Conservation (phyloP, 2,329 filamentous ascomycete species). For the Epichloe amarillans region DNA sequence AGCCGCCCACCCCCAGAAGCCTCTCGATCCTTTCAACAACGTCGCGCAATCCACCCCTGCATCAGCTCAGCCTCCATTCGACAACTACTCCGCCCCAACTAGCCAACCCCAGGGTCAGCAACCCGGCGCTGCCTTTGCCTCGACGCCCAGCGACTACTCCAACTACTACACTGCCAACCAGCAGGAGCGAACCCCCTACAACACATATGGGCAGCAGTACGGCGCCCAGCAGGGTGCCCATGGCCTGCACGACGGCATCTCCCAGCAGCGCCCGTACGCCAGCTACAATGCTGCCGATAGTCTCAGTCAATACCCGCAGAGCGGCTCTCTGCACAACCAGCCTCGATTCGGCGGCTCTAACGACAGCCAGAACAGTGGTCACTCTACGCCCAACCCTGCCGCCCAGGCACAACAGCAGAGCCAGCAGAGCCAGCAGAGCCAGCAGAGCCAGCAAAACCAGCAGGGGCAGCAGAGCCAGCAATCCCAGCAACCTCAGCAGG, state of each 20-base stretch:
- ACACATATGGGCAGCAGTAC: slow-evolving; percentile 59
- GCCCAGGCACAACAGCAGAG: slow-evolving; percentile 36
- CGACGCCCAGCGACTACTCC: slow-evolving; percentile 66
- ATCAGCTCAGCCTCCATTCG: slow-evolving; percentile 40
- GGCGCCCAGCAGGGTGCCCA: slow-evolving; percentile 43
- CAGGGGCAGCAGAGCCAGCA: slow-evolving; percentile 5
- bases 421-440: slow-evolving; percentile 24
- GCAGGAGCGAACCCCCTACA: slow-evolving; percentile 61
- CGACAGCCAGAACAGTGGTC: slow-evolving; percentile 73
- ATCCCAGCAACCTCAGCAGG: slow-evolving; percentile 22
- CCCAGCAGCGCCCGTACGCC: slow-evolving; percentile 63
- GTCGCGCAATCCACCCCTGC: slow-evolving; percentile 46
- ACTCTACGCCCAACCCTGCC: slow-evolving; percentile 79
- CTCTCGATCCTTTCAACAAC: slow-evolving; percentile 66
- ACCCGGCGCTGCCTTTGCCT: slow-evolving; percentile 54
- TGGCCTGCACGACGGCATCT: slow-evolving; percentile 59
- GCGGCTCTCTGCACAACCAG: slow-evolving; percentile 41
- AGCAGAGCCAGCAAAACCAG: slow-evolving; percentile 19
- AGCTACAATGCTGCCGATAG: slow-evolving; percentile 58
- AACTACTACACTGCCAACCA: slow-evolving; percentile 74
- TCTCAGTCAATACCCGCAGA: slow-evolving; percentile 60
- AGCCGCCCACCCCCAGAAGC: slow-evolving; percentile 51
- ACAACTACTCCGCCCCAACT: slow-evolving; percentile 45
- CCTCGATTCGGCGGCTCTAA: slow-evolving; percentile 45
- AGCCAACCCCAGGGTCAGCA: slow-evolving; percentile 45